Percentiles rank a stretch among this genome's conserved stretches.
phyloP scores from a whole-genome alignment of 2,329 filamentous ascomycete genomes.

The Botrytis sinoallii region DNA sequence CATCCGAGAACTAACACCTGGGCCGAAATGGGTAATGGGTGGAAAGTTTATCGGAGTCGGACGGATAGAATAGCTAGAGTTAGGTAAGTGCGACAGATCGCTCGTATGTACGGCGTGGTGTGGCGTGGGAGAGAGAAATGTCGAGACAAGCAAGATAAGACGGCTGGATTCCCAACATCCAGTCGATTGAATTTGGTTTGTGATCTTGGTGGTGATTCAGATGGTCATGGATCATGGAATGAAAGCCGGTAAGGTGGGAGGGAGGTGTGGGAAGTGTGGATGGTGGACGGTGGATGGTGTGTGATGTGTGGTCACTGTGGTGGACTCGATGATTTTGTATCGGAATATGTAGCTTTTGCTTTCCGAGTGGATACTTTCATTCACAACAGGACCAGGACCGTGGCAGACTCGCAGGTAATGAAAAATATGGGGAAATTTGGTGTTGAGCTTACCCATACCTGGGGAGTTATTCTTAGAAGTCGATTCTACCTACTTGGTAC shows the following conservation, averaged over 20 bases:
- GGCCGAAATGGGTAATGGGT: neutral
- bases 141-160: neutral
- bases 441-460: neutral
- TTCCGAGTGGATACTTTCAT: neutral
- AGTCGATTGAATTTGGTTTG: neutral
- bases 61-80: neutral
- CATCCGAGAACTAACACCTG: neutral
- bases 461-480: neutral
- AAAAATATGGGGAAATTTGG: neutral
- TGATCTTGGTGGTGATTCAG: neutral
- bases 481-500: neutral
- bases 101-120: too few relatives aligned
- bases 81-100: neutral
- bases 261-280: too few relatives aligned
- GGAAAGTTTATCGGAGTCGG: neutral
- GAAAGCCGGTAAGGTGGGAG: slow-evolving; percentile 4
- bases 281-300: neutral
- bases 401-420: neutral
- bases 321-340: neutral
- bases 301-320: neutral
- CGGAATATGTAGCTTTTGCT: neutral
- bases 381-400: neutral
- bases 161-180: neutral
- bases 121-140: neutral
- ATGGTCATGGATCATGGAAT: neutral